Base-by-base conservation (phyloP, 2,329 filamentous ascomycete species). In the Alternaria sp. region DNA sequence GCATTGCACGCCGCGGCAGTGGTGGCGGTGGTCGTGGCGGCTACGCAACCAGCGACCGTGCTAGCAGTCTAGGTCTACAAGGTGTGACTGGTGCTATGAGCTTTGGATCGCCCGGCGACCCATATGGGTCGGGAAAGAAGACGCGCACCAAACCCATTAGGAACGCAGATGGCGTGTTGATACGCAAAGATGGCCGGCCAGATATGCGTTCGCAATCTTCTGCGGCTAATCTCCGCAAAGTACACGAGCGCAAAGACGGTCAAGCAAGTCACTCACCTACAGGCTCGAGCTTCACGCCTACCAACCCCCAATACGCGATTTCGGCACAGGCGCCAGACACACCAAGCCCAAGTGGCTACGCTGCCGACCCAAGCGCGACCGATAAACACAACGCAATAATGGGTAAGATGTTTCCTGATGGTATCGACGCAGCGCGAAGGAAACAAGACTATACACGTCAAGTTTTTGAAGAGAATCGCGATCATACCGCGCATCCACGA, bases 141-240 rank as follows among this genome's bases (percentile, higher is more conserved):
- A 81, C 80, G 2, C 76, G 82, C n/a, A 83, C 81, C 5, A 84
- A 84, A 67, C 82, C 82, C 3, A 77, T 81, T 22, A 75, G 82
- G 2, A 84, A 84, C 62, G 79, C 82, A 1, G 82, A 84, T 39
- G 83, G 83, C 0, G 75, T 85, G 18, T 69, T 85, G 30, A 84
- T 85, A 56, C 77, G 83, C 42, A 85, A 85, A 63, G 83, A 85
- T 57, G 83, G 83, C 5, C 72, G 81, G 11, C 82, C 83, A 5
- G 83, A 85, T 58, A 84, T 83, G 81, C 80, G 83, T 11, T 82
- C 80, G 30, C 81, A 84, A n/a, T 82, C 80, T 62, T 83, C 81
- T 12, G 82, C 82, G n/a, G 82, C 82, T 48, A 84, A 84, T 59
- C 68, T 84, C 14, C 78, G 82, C 39, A 84, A 84, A 63, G 82